A percentile compares a stretch with the other conserved stretches of the same genome.
These are phyloP conservation scores for Coniochaeta prunicola DNA, from an alignment of 2,329 filamentous ascomycete species.

Conservation along the genomic window DNA sequence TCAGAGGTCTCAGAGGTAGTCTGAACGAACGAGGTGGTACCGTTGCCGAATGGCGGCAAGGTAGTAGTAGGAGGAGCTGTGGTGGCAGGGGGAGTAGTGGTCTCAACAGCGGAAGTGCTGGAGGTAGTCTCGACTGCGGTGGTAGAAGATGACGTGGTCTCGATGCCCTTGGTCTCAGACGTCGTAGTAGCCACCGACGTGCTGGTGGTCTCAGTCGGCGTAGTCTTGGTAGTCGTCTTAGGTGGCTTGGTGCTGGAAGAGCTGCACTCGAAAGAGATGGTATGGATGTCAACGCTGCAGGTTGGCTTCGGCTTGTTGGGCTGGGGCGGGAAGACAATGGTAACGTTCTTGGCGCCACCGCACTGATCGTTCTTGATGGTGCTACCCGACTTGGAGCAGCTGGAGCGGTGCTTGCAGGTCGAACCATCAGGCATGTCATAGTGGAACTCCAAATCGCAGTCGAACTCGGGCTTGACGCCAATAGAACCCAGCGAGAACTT, in stretches of 20 bases:
- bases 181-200: conserved; percentile 17
- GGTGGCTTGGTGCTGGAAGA: conserved; percentile 19
- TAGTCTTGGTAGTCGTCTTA: conserved; percentile 19
- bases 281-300: conserved; percentile 68
- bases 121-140: not conserved
- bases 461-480: conserved; percentile 65
- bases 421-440: conserved; percentile 81
- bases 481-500: conserved; percentile 72
- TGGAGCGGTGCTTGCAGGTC: conserved; percentile 68
- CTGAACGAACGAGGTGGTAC: conserved; percentile 13
- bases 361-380: conserved; percentile 80
- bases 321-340: conserved; percentile 59
- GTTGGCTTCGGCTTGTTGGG: conserved; percentile 45
- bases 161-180: conserved; percentile 10
- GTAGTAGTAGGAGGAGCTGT: not conserved
- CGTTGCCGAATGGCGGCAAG: not conserved
- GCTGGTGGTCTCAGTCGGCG: conserved; percentile 4
- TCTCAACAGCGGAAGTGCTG: conserved; percentile 12
- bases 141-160: conserved; percentile 4
- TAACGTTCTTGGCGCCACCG: conserved; percentile 79
- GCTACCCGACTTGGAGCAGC: conserved; percentile 61
- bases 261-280: conserved; percentile 68
- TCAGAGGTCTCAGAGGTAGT: conserved; percentile 3
- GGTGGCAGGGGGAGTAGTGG: conserved; percentile 1
- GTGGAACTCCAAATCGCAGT: conserved; percentile 76